Evolutionary conservation across 495 filamentous ascomycete species (phyloP).

Genomic region (Aspergillus conjunctus): DNA sequence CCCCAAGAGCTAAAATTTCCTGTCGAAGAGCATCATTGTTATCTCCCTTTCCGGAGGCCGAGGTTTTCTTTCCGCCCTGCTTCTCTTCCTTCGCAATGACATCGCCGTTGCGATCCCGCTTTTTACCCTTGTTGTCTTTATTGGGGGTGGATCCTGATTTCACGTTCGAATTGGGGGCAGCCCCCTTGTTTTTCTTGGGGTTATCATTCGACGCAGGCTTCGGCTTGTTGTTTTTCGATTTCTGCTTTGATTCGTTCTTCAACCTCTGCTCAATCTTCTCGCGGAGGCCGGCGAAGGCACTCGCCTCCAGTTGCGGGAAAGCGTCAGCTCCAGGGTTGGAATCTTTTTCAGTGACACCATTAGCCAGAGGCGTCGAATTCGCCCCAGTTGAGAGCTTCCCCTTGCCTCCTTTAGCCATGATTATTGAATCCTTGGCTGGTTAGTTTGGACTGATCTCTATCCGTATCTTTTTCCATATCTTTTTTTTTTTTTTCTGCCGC

Average conservation of each 20-base stretch:
- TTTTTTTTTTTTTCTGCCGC: constrained; percentile 36
- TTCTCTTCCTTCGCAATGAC: constrained; percentile 44
- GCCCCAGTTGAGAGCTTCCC: constrained; percentile 45
- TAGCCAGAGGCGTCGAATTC: constrained; percentile 20
- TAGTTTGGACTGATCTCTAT: constrained; percentile 17
- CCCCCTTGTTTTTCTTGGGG: constrained; percentile 34
- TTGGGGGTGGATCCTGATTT: constrained; percentile 38
- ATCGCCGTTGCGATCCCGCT: constrained; percentile 55
- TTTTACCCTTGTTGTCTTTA: constrained; percentile 49
- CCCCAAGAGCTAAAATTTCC: constrained; percentile 76
- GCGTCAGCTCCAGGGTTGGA: constrained; percentile 28
- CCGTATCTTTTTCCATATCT: constrained; percentile 29
- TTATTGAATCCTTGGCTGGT: constrained; percentile 22
- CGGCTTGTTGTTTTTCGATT: constrained; percentile 44
- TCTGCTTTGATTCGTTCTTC: constrained; percentile 50
- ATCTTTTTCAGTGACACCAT: constrained; percentile 21
- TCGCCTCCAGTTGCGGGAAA: constrained; percentile 58
- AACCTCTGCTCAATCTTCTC: constrained; percentile 62
- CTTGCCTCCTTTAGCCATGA: constrained; percentile 46
- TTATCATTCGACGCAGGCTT: constrained; percentile 26
- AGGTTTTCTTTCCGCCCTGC: constrained; percentile 29
- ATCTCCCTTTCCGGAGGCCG: constrained; percentile 26
- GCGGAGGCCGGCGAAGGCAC: constrained; percentile 62
- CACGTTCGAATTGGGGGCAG: constrained; percentile 29
- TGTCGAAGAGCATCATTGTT: constrained; percentile 55